Evolutionary conservation across 2,329 filamentous ascomycete species (phyloP), one percentile per base, ranked within the genome.

Genomic region (Decorospora gaudefroyi): DNA sequence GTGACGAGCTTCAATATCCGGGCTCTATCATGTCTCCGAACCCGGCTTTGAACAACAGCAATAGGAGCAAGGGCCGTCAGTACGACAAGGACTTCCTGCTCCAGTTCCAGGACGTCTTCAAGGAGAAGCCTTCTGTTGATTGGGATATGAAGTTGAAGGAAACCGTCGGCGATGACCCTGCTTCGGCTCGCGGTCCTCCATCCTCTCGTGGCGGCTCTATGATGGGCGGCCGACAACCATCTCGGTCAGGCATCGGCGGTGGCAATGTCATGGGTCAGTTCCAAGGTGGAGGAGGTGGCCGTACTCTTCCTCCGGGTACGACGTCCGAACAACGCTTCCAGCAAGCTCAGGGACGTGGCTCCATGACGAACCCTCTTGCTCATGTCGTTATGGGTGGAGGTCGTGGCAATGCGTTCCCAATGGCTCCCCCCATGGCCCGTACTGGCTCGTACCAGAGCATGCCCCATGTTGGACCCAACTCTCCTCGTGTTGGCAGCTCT

Each of bases 71-170:
- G 70, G 86, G 84, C 28, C 95, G 95, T 77, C 91, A 95, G 71
- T 99, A 99, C 72, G 90, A 97, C 74, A 88, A 91, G 63, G 86
- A 87, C 61, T 99, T 99, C 78, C 77, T 99, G 74, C 79, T 99
- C 19, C 93, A 99, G 68, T 99, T 99, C 79, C 89, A 96, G 75
- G 83, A 83, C 61, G 90, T 96, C 13, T 99, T 96, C 75, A 95
- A 90, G 52, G 93, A 99, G 77, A 95, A 96, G 75, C 93, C 93
- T 10, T 95, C 90, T 0, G 73, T 91, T 29, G 92, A 97, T 66
- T 99, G 96, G 83, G 88, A 95, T 66, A 80, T 86, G 55, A 91
- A 93, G 65, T 85, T 99, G 50, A 80, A 92, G 80, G 85, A 87
- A 74, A 79, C 86, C 76, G 71, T 99, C 56, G 92, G 92, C 45